Conservation (phyloP, 140 eudicot genomes). For the Ambrosia hybrid region DNA sequence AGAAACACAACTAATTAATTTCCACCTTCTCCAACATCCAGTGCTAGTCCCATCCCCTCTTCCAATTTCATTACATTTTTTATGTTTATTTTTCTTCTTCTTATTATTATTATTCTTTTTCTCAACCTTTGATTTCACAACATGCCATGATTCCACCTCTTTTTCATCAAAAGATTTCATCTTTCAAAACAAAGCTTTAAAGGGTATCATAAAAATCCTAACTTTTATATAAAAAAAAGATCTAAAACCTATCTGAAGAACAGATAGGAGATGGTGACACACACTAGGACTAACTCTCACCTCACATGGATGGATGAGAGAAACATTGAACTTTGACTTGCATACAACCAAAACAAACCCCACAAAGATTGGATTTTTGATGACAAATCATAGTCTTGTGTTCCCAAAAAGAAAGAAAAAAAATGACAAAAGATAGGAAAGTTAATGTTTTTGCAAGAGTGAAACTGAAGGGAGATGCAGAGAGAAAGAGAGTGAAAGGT, state of each 20-base stretch:
- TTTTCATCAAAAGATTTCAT: constrained; percentile 63
- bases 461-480: constrained; percentile 25
- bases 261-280: constrained; percentile 31
- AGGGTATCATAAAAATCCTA: constrained; percentile 45
- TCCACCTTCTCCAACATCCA: constrained; percentile 57
- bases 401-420: constrained; percentile 33
- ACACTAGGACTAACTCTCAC: constrained; percentile 14
- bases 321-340: constrained; percentile 23
- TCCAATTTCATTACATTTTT: constrained; percentile 31
- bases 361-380: constrained; percentile 36
- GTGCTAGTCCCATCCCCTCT: constrained; percentile 12
- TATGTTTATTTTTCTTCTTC: constrained; percentile 23
- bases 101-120: background rate
- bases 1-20: constrained; percentile 47
- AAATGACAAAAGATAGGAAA: constrained; percentile 13
- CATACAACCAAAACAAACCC: constrained; percentile 35
- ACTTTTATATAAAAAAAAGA: background rate
- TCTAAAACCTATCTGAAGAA: constrained; percentile 41
- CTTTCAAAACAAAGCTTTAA: constrained; percentile 42
- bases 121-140: constrained; percentile 39
- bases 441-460: constrained; percentile 18
- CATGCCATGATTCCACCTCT: constrained; percentile 51
- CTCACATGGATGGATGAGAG: constrained; percentile 31
- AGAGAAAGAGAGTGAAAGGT: constrained; percentile 20
- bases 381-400: constrained; percentile 17